Evolutionary conservation across 2,329 filamentous ascomycete genomes (phyloP).

Genomic region (Ophiostoma ips): DNA sequence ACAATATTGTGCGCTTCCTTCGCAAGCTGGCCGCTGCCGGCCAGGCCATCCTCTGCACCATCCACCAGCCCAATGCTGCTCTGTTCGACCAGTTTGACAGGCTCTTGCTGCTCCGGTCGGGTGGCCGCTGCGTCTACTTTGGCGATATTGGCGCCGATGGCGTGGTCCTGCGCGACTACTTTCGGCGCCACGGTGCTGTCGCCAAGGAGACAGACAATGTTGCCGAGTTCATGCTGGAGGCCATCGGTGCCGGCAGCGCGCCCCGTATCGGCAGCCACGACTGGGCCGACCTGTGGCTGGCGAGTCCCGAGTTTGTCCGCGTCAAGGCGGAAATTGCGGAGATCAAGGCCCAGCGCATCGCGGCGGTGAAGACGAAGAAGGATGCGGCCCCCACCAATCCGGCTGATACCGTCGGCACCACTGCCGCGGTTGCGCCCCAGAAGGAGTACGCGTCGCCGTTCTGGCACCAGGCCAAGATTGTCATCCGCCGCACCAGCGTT

Average conservation of each 20-base stretch:
- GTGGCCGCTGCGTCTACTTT: conserved; percentile 74
- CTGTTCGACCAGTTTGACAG: conserved; percentile 83
- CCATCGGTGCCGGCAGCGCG: conserved; percentile 60
- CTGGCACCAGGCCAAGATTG: conserved; percentile 63
- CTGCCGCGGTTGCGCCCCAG: conserved; percentile 30
- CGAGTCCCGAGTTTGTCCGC: conserved; percentile 54
- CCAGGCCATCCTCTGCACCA: conserved; percentile 81
- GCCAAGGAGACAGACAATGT: conserved; percentile 42
- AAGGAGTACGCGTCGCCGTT: conserved; percentile 74
- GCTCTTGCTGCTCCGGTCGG: conserved; percentile 61
- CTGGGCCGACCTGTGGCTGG: conserved; percentile 69
- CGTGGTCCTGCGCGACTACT: conserved; percentile 50
- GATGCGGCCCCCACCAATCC: conserved; percentile 2
- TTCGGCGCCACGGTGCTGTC: conserved; percentile 45
- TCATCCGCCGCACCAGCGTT: conserved; percentile 58
- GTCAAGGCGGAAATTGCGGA: conserved; percentile 52
- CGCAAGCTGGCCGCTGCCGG: conserved; percentile 64
- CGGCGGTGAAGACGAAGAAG: conserved; percentile 17
- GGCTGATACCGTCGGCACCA: conserved; percentile 17
- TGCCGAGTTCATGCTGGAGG: conserved; percentile 75
- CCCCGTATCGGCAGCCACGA: conserved; percentile 60
- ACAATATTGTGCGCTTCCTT: conserved; percentile 67
- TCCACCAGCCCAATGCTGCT: conserved; percentile 77
- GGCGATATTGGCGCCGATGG: conserved; percentile 71
- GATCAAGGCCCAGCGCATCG: conserved; percentile 48